phyloP scores from a whole-genome alignment of 2,329 filamentous ascomycete genomes.

The Botryotinia narcissicola region DNA sequence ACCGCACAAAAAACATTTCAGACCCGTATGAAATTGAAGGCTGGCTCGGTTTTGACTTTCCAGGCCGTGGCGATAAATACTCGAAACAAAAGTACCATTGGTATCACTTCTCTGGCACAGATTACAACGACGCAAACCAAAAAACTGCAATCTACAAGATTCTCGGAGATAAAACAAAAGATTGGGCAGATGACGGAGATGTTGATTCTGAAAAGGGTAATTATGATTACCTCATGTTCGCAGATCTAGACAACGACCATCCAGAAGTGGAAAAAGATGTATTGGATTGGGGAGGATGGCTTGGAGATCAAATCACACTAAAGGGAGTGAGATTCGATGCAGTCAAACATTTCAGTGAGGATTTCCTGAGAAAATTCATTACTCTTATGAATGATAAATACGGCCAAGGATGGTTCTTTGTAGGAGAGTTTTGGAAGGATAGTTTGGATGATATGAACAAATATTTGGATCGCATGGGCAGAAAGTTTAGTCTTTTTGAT shows the following conservation, averaged over 20 bases:
- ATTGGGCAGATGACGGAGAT: conserved; percentile 61
- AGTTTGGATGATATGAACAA: conserved; percentile 53
- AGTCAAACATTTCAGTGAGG: conserved; percentile 67
- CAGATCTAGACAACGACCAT: conserved; percentile 64
- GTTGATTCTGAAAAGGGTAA: conserved; percentile 61
- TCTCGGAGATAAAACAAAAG: conserved; percentile 56
- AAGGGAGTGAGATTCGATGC: conserved; percentile 70
- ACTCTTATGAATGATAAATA: conserved; percentile 50
- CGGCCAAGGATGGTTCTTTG: conserved; percentile 58
- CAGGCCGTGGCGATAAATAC: conserved; percentile 58
- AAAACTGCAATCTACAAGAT: conserved; percentile 65
- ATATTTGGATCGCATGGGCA: conserved; percentile 58
- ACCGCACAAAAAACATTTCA: conserved; percentile 54
- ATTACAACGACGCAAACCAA: conserved; percentile 57
- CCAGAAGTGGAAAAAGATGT: conserved; percentile 63
- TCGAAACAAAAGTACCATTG: conserved; percentile 62
- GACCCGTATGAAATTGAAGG: conserved; percentile 61
- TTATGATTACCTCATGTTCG: conserved; percentile 70
- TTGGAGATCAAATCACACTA: conserved; percentile 58
- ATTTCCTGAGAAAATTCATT: conserved; percentile 66
- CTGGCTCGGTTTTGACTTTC: conserved; percentile 67
- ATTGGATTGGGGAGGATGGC: conserved; percentile 66
- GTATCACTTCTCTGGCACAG: conserved; percentile 66
- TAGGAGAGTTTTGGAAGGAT: conserved; percentile 69
- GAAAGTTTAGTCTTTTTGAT: conserved; percentile 63